Conservation (phyloP, 495 filamentous ascomycete genomes). For the Umbilicaria muhlenbergii region DNA sequence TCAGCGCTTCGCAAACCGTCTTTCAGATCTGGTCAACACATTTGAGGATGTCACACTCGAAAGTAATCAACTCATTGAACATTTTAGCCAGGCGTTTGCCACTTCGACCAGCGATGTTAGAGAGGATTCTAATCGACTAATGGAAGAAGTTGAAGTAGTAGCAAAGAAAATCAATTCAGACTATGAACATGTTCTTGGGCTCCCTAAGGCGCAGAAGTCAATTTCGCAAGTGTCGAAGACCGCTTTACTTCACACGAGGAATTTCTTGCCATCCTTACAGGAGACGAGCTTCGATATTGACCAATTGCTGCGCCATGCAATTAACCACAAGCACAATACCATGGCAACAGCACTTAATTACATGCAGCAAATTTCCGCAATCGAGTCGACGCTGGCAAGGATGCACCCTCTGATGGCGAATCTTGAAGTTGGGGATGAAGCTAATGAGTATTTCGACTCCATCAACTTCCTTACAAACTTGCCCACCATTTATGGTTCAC, state of each 20-base stretch:
- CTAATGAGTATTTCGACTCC: constrained; percentile 56
- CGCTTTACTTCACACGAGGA: constrained; percentile 71
- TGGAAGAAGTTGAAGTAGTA: constrained; percentile 76
- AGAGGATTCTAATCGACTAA: constrained; percentile 32
- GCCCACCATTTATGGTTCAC: constrained; percentile 76
- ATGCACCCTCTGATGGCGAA: constrained; percentile 53
- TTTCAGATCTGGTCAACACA: constrained; percentile 32
- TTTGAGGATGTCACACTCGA: constrained; percentile 36
- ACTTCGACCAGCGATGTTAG: constrained; percentile 19
- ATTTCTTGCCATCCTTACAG: constrained; percentile 65
- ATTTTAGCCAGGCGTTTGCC: constrained; percentile 24
- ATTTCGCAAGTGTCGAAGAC: constrained; percentile 71
- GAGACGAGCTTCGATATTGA: constrained; percentile 63
- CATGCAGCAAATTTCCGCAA: constrained; percentile 64
- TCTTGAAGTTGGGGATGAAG: constrained; percentile 53
- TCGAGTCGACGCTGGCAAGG: constrained; percentile 56
- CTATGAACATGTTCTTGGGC: constrained; percentile 59
- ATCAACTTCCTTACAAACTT: constrained; percentile 62
- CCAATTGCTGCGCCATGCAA: constrained; percentile 49
- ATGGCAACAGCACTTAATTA: constrained; percentile 44
- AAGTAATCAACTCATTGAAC: constrained; percentile 18
- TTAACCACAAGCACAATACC: constrained; percentile 44
- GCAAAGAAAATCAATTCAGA: constrained; percentile 77
- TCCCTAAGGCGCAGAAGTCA: constrained; percentile 52
- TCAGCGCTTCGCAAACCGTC: constrained; percentile 35